A percentile compares a stretch with the other conserved stretches of the same genome.
phyloP scores from a whole-genome alignment of 257 asterid species.

The Solanum etuberosum region DNA sequence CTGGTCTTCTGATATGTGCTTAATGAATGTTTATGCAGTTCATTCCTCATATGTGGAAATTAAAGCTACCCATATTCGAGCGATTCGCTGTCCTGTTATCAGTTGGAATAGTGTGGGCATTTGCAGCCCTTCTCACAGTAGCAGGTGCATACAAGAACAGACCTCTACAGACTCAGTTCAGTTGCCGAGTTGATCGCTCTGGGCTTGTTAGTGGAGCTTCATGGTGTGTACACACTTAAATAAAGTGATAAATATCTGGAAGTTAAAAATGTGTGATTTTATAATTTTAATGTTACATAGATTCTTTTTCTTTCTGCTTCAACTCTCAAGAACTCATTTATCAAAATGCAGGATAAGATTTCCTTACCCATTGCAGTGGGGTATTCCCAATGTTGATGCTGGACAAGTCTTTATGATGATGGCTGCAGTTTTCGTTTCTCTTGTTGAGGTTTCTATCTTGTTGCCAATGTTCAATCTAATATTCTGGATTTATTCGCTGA shows the following conservation, averaged over 20 bases:
- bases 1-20: not conserved
- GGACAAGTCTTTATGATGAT: constrained; percentile 25
- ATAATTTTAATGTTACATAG: not conserved
- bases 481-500: not conserved
- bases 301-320: not conserved
- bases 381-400: constrained; percentile 16
- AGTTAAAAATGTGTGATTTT: not conserved
- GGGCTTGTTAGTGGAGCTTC: constrained; percentile 76
- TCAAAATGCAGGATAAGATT: constrained; percentile 30
- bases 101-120: constrained; percentile 82
- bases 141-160: constrained; percentile 34
- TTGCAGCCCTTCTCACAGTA: constrained; percentile 56
- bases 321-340: not conserved
- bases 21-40: constrained; percentile 35
- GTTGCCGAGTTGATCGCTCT: constrained; percentile 93
- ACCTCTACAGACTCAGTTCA: constrained; percentile 62
- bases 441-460: not conserved
- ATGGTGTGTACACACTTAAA: constrained; percentile 35
- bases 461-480: not conserved
- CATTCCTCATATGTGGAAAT: constrained; percentile 39
- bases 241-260: not conserved
- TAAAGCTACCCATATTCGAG: constrained; percentile 35
- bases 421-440: constrained; percentile 35
- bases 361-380: constrained; percentile 49
- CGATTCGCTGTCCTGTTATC: constrained; percentile 75